Conservation (phyloP, 306 rosid species). For the Casuarina cunninghamiana region DNA sequence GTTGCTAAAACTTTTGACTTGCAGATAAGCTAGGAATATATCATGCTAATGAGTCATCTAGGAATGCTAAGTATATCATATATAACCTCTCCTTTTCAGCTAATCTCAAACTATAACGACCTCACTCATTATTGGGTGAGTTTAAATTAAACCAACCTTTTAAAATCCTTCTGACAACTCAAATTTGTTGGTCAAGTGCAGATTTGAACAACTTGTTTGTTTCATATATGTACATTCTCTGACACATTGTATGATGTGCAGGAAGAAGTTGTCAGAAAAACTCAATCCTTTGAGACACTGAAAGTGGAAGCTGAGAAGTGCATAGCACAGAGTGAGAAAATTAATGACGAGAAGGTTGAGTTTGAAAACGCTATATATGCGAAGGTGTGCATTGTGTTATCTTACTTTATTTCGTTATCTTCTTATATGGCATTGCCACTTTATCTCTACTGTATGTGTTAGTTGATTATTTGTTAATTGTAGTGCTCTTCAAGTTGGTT, state of each 20-base stretch:
- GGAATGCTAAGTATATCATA: not conserved
- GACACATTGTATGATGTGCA: constrained; percentile 28
- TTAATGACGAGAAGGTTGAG: constrained; percentile 66
- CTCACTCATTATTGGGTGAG: not conserved
- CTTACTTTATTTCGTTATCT: not conserved
- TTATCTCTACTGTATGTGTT: not conserved
- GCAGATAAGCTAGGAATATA: not conserved
- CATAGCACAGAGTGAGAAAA: constrained; percentile 71
- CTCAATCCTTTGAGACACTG: constrained; percentile 67
- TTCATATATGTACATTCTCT: not conserved
- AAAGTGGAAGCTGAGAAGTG: constrained; percentile 83
- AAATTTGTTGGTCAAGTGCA: not conserved
- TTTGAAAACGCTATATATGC: constrained; percentile 69
- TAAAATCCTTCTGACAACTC: not conserved
- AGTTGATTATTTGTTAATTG: not conserved
- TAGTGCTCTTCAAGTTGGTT: not conserved
- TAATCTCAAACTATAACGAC: not conserved
- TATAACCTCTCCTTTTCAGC: not conserved
- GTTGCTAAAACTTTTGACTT: not conserved
- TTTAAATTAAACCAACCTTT: not conserved
- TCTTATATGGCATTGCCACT: not conserved
- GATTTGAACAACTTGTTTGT: not conserved
- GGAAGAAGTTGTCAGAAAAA: constrained; percentile 84
- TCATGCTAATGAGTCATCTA: not conserved
- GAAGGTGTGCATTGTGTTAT: constrained; percentile 48